Evolutionary conservation across 139 green algal species (phyloP), one percentile per base, ranked within the genome.

Genomic region (Chlamydomonas sp.): DNA sequence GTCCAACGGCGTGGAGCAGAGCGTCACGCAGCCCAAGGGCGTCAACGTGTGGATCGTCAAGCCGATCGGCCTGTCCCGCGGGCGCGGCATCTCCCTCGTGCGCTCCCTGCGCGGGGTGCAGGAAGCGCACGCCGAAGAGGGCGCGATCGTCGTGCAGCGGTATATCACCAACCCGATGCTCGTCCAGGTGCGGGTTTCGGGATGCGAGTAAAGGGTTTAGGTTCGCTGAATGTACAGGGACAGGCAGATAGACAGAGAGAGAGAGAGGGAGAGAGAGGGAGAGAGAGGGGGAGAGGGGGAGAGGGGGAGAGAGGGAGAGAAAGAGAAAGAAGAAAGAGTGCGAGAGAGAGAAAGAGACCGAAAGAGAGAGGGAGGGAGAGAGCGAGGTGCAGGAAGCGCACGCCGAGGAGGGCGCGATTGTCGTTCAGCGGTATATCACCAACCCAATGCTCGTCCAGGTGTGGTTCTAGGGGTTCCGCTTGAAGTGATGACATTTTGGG

Each of bases 1-100:
- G 30, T 10, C 16, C n/a, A 35, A 76, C 22, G 76, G 76, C 1
- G 76, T 82, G 43, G 76, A 82, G 57, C 35, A 67, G 33, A 76
- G 36, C 67, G 48, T 73, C 13, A 67, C 50, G 0, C 72, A 82
- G 68, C 76, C 72, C 6, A 61, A 76, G 64, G 72, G 69, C 2
- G 49, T 76, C 1, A 82, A 82, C 72, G 43, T 82, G 35, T 82
- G 76, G 81, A 86, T 86, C 58, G 57, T 80, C 36, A 86, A 86
- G 72, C 81, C 81, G 0, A 72, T 86, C 26, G 72, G 81, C 1
- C 48, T 74, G 5, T 81, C 73, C 1, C 70, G 80, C 1, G 80
- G 80, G 3, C 73, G 80, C 3, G 80, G 80, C 73, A 85, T 85
- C 76, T 71, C 54, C 39, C 73, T 85, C 2, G 37, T 85, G 22